phyloP scores from a whole-genome alignment of 1,284 basidiomycete species.

The Naganishia cerealis region DNA sequence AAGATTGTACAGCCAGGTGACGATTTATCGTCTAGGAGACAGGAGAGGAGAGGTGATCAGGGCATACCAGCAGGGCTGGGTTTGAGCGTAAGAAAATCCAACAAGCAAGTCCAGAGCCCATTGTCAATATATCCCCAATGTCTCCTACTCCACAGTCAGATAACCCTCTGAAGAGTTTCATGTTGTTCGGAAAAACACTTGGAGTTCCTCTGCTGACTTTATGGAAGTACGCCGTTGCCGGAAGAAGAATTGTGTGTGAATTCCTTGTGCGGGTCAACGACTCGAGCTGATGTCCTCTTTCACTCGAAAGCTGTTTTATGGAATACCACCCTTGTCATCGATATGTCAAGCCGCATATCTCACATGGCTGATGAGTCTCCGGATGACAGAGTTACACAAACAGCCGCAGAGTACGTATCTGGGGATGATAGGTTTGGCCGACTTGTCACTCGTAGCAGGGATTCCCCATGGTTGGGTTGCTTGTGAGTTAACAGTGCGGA shows the following conservation, averaged over 20 bases:
- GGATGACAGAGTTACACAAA: slow-evolving; percentile 1
- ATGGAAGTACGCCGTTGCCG: slow-evolving; percentile 33
- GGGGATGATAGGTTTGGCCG: slow-evolving; percentile 33
- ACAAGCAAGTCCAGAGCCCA: neutral
- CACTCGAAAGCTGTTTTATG: slow-evolving; percentile 32
- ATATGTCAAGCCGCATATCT: slow-evolving; percentile 33
- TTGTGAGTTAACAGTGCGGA: slow-evolving; percentile 17
- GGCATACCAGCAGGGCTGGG: neutral
- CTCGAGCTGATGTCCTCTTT: neutral
- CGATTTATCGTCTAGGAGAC: too few relatives aligned
- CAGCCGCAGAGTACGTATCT: slow-evolving; percentile 9
- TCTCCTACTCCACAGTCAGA: slow-evolving; percentile 8
- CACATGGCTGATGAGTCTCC: slow-evolving; percentile 28
- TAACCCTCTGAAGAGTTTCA: slow-evolving; percentile 32
- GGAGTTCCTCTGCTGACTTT: slow-evolving; percentile 29
- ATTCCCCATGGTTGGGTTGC: slow-evolving; percentile 33
- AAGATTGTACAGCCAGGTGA: neutral
- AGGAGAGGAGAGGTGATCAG: neutral
- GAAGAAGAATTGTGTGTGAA: slow-evolving; percentile 31
- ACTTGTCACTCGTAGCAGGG: slow-evolving; percentile 30
- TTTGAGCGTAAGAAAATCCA: neutral
- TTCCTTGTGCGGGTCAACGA: neutral
- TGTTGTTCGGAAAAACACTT: slow-evolving; percentile 13
- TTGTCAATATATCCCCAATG: neutral
- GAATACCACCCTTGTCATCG: slow-evolving; percentile 30